phyloP scores from a whole-genome alignment of 2,329 filamentous ascomycete genomes.

The Fusarium buxicola region DNA sequence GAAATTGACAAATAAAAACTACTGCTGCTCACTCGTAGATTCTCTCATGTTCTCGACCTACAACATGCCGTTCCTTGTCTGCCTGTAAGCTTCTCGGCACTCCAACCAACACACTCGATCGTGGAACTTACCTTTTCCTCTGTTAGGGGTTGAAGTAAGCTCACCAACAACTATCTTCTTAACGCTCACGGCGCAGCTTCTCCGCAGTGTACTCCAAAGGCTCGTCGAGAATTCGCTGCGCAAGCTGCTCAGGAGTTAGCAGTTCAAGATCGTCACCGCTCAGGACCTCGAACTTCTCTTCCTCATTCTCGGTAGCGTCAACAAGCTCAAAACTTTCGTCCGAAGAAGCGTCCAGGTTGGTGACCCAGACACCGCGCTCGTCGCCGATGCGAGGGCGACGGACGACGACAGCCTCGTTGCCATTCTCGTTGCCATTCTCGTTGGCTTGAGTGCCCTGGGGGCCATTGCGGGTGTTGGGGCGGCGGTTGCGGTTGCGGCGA shows the following conservation, averaged over 20 bases:
- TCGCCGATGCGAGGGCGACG: background rate
- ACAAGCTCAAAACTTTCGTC: background rate
- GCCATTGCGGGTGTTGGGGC: background rate
- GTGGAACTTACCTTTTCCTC: background rate
- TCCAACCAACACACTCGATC: background rate
- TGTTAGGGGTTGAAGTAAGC: background rate
- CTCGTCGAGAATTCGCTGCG: background rate
- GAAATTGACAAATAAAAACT: background rate
- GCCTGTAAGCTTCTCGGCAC: background rate
- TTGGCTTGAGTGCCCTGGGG: background rate
- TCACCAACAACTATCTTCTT: background rate
- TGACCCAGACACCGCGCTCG: background rate
- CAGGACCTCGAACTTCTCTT: background rate
- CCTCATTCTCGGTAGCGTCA: background rate
- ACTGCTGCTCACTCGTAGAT: background rate
- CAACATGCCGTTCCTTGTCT: background rate
- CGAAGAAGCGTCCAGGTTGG: background rate
- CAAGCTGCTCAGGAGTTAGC: too few species aligned
- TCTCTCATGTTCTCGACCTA: background rate
- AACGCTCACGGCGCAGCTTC: background rate
- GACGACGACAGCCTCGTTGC: background rate
- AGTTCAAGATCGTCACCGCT: background rate
- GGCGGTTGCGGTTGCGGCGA: background rate
- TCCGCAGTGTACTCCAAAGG: background rate
- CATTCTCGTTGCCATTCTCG: background rate